phyloP scores from a whole-genome alignment of 352 stramenopile species.

The Halophytophthora batemanensis region DNA sequence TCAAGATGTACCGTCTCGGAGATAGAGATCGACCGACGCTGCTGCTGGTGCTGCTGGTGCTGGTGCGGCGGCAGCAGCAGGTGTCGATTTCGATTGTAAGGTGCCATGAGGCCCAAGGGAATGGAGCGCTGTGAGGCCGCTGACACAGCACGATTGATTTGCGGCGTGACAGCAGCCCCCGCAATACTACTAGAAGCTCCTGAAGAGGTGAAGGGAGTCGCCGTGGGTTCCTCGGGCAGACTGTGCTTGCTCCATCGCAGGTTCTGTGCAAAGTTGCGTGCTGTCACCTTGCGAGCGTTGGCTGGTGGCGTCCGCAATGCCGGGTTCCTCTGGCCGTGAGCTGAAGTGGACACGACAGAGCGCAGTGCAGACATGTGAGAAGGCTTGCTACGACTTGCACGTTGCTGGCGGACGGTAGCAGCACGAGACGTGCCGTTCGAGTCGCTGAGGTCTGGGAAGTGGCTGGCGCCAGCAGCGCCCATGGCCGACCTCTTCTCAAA shows the following conservation, averaged over 20 bases:
- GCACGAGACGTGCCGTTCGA: constrained; percentile 10
- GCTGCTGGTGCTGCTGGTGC: constrained; percentile 25
- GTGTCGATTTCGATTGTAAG: constrained; percentile 13
- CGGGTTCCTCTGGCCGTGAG: constrained; percentile 11
- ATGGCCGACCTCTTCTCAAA: constrained; percentile 18
- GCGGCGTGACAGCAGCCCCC: constrained; percentile 4
- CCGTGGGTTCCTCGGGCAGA: constrained; percentile 21
- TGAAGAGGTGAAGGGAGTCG: constrained; percentile 1
- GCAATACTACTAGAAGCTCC: constrained; percentile 5
- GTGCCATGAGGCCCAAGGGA: constrained; percentile 7
- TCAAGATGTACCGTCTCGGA: constrained; percentile 11
- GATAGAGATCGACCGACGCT: constrained; percentile 16
- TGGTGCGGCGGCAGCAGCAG: constrained; percentile 21
- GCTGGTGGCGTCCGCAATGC: constrained; percentile 13
- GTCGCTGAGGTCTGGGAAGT: constrained; percentile 60
- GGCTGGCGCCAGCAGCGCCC: constrained; percentile 10
- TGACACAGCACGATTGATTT: constrained; percentile 17
- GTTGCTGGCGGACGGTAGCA: not conserved
- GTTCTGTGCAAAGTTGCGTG: constrained; percentile 38
- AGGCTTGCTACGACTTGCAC: not conserved
- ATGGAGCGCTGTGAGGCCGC: constrained; percentile 14
- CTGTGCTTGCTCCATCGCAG: constrained; percentile 47
- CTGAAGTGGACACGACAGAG: constrained; percentile 3
- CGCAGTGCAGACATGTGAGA: too few relatives aligned
- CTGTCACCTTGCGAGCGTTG: constrained; percentile 34